phyloP scores from a whole-genome alignment of 176 grass and related monocot genomes.

The Cenchrus purpureus region DNA sequence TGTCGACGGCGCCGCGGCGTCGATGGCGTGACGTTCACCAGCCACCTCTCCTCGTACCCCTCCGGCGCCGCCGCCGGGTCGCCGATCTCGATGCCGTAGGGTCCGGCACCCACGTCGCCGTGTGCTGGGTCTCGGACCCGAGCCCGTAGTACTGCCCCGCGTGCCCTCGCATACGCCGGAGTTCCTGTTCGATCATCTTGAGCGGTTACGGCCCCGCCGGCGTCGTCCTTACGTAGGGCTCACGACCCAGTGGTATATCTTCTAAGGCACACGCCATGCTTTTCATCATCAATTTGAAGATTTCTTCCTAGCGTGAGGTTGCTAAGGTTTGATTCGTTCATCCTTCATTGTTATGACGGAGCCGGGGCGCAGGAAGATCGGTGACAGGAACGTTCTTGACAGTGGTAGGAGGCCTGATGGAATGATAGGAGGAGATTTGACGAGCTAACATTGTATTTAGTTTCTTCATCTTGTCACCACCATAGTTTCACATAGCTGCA shows the following conservation, averaged over 20 bases:
- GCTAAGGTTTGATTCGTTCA: no score
- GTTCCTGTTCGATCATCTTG: slow-evolving; percentile 1
- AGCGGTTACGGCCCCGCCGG: no score
- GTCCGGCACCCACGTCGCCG: slow-evolving; percentile 79
- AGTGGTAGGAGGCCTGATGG: no score
- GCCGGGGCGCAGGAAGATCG: slow-evolving; percentile 59
- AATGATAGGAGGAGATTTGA: no score
- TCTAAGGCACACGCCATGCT: no score
- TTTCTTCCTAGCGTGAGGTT: no score
- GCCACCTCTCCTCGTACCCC: slow-evolving; percentile 66
- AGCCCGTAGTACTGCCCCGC: slow-evolving; percentile 68
- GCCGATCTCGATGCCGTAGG: slow-evolving; percentile 68
- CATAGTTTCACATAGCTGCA: no score
- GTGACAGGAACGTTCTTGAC: slow-evolving; percentile 73
- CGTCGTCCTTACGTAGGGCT: slow-evolving; percentile 38
- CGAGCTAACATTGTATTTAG: no score
- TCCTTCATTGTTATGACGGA: no score
- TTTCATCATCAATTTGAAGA: no score
- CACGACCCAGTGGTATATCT: slow-evolving; percentile 77
- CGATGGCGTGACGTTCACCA: slow-evolving; percentile 85
- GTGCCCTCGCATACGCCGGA: slow-evolving; percentile 58
- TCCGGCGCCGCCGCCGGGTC: slow-evolving; percentile 42
- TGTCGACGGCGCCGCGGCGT: slow-evolving; percentile 71
- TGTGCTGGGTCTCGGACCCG: slow-evolving; percentile 85
- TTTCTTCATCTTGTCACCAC: no score